A percentile compares a stretch with the other conserved stretches of the same genome.
phyloP scores from a whole-genome alignment of 192 early-diverging fungal genomes.

The Coemansia brasiliensis region DNA sequence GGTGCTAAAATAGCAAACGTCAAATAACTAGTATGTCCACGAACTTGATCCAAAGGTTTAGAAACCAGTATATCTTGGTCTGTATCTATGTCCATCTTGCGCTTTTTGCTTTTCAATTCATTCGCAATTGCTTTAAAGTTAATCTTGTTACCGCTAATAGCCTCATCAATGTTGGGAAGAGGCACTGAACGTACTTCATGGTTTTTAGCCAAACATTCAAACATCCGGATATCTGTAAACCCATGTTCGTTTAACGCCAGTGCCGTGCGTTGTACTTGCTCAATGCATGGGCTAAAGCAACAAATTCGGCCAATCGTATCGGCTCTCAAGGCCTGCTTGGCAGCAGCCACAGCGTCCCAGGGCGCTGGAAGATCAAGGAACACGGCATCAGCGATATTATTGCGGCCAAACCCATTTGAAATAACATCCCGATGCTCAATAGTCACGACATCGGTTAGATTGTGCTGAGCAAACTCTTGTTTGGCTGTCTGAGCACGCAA shows the following conservation, averaged over 20 bases:
- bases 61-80: constrained; percentile 58
- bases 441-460: constrained; percentile 66
- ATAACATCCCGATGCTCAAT: constrained; percentile 80
- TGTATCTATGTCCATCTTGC: constrained; percentile 19
- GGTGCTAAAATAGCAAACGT: constrained; percentile 75
- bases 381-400: constrained; percentile 77
- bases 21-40: constrained; percentile 93
- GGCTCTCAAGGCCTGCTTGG: constrained; percentile 83
- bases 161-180: constrained; percentile 66
- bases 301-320: constrained; percentile 84
- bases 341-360: constrained; percentile 86
- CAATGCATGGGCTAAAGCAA: constrained; percentile 94
- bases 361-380: constrained; percentile 96
- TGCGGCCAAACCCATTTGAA: constrained; percentile 73
- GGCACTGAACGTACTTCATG: constrained; percentile 69
- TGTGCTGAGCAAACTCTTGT: constrained; percentile 82
- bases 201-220: constrained; percentile 82
- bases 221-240: constrained; percentile 93
- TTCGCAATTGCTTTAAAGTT: constrained; percentile 27
- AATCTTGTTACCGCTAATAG: constrained; percentile 51
- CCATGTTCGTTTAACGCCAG: constrained; percentile 75
- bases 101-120: constrained; percentile 32
- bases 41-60: constrained; percentile 58
- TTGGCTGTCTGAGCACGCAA: constrained; percentile 65
- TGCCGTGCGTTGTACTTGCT: constrained; percentile 86